Evolutionary conservation across 225 moss, liverwort and hornwort genomes (phyloP).

Genomic region (Bryum argenteum): DNA sequence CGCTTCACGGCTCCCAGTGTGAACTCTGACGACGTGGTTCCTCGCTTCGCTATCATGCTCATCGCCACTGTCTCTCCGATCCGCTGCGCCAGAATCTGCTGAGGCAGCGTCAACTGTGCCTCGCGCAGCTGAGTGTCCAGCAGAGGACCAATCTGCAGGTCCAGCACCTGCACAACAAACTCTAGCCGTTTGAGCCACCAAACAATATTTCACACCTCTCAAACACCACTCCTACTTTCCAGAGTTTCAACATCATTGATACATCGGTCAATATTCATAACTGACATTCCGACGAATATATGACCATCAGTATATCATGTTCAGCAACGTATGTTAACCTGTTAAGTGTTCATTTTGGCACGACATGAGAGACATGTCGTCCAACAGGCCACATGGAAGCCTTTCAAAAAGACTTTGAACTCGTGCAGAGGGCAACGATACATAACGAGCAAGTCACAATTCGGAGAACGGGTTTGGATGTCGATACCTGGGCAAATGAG

Average conservation of each 20-base stretch:
- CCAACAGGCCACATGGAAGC: too few relatives aligned
- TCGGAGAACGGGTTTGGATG: background rate
- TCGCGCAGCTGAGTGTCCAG: slow-evolving; percentile 28
- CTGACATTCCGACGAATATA: too few relatives aligned
- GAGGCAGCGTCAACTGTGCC: background rate
- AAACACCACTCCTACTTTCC: too few relatives aligned
- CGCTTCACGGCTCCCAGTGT: slow-evolving; percentile 24
- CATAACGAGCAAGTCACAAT: background rate
- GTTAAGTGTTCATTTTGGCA: too few relatives aligned
- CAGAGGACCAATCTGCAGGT: slow-evolving; percentile 35
- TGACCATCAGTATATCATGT: too few relatives aligned
- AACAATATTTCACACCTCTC: background rate
- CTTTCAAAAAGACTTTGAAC: too few relatives aligned
- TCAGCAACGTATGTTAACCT: too few relatives aligned
- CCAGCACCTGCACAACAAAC: background rate
- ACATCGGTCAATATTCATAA: too few relatives aligned
- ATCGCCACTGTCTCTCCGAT: slow-evolving; percentile 34
- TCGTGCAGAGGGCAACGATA: too few relatives aligned
- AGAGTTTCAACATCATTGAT: too few relatives aligned
- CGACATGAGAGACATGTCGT: too few relatives aligned
- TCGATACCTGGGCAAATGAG: slow-evolving; percentile 19
- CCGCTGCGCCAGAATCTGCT: slow-evolving; percentile 36
- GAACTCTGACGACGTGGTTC: slow-evolving; percentile 16
- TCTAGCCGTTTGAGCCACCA: background rate
- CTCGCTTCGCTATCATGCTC: slow-evolving; percentile 21